Percentiles rank a stretch among this genome's conserved stretches.
Evolutionary conservation across 306 rosid genomes (phyloP).

Genomic region (Cucurbita ficifolia): DNA sequence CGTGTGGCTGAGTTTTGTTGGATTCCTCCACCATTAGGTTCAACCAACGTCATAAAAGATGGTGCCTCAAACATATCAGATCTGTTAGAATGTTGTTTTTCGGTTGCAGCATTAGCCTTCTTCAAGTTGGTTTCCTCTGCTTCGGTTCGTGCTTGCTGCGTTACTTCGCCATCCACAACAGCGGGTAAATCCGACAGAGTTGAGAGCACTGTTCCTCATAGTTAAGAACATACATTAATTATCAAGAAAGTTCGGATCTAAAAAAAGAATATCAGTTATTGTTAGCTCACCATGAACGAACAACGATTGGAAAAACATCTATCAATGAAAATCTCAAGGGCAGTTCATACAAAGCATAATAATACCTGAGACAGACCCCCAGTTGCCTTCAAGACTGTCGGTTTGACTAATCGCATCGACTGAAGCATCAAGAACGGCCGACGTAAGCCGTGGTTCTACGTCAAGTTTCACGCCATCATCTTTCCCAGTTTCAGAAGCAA

Average conservation of each 20-base stretch:
- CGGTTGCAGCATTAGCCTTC: conserved; percentile 18
- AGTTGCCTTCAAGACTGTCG: conserved; percentile 69
- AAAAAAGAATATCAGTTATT: background rate
- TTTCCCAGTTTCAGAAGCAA: conserved; percentile 21
- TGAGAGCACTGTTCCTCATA: conserved; percentile 51
- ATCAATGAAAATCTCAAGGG: background rate
- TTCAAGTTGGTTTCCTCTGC: conserved; percentile 18
- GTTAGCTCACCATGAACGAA: background rate
- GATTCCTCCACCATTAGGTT: conserved; percentile 16
- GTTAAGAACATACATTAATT: conserved; percentile 1
- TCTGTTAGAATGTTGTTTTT: conserved; percentile 27
- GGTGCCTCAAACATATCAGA: conserved; percentile 60
- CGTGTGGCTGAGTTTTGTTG: conserved; percentile 18
- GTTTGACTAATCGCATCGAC: conserved; percentile 46
- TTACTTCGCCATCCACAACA: conserved; percentile 26
- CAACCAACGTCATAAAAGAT: conserved; percentile 75
- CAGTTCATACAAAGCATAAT: background rate
- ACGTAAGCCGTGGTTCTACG: conserved; percentile 18
- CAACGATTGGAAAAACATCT: background rate
- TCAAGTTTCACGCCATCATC: conserved; percentile 20
- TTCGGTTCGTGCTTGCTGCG: conserved; percentile 10
- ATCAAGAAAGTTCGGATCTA: background rate
- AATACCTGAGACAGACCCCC: conserved; percentile 92
- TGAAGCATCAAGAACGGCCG: conserved; percentile 36
- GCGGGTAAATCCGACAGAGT: conserved; percentile 51